Evolutionary conservation across 129 eudicot genomes (phyloP).

Genomic region (Gnaphalium uliginosum): DNA sequence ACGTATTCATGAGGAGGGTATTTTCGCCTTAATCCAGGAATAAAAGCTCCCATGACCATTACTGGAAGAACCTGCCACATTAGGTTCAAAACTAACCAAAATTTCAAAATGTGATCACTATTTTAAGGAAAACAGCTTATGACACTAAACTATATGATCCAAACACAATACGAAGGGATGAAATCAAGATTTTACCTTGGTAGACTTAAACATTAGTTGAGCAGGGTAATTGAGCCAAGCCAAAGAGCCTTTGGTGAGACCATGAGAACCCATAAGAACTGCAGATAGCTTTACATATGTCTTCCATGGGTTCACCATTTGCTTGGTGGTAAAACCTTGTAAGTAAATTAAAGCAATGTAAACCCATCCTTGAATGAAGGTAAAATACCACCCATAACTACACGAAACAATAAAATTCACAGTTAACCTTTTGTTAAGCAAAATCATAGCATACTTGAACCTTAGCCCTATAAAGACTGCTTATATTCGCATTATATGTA

Average conservation of each 20-base stretch:
- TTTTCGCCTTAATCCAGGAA: slow-evolving; percentile 88
- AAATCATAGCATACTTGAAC: neutral
- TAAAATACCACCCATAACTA: slow-evolving; percentile 91
- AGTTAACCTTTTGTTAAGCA: slow-evolving; percentile 11
- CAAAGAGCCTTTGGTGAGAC: slow-evolving; percentile 92
- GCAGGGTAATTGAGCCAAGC: slow-evolving; percentile 91
- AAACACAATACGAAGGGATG: neutral
- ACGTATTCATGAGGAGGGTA: slow-evolving; percentile 82
- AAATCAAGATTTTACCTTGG: slow-evolving; percentile 57
- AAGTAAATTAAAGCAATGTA: slow-evolving; percentile 64
- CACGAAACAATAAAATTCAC: slow-evolving; percentile 15
- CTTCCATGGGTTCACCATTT: slow-evolving; percentile 98
- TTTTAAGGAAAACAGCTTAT: neutral
- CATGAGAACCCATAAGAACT: slow-evolving; percentile 95
- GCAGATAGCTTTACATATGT: slow-evolving; percentile 85
- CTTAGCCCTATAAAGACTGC: neutral
- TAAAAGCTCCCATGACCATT: slow-evolving; percentile 95
- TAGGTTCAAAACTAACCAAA: slow-evolving; percentile 1
- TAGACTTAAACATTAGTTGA: slow-evolving; percentile 92
- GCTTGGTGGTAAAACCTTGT: slow-evolving; percentile 86
- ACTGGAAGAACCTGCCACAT: slow-evolving; percentile 74
- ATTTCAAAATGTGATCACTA: neutral
- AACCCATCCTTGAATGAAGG: slow-evolving; percentile 90
- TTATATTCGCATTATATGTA: slow-evolving; percentile 8
- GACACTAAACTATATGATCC: neutral